phyloP scores from a whole-genome alignment of 805 yeast species.

The Kodamaea fukazawae region DNA sequence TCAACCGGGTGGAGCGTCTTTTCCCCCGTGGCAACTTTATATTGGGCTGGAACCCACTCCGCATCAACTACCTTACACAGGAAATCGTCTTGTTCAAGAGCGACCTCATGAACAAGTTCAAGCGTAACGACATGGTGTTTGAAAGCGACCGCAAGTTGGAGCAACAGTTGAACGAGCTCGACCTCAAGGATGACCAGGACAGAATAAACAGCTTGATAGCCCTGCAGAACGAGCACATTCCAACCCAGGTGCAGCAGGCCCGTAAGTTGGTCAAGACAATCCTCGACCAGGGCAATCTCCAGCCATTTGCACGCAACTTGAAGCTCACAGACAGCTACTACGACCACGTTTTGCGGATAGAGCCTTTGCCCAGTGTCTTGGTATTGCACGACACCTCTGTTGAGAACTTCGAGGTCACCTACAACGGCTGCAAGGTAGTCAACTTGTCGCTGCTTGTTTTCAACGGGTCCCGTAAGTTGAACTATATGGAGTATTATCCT shows the following conservation, averaged over 20 bases:
- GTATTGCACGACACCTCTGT: slow-evolving; percentile 70
- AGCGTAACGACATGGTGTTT: slow-evolving; percentile 64
- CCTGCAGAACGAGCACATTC: slow-evolving; percentile 20
- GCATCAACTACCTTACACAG: slow-evolving; percentile 77
- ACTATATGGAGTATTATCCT: slow-evolving; percentile 74
- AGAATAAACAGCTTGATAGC: slow-evolving; percentile 20
- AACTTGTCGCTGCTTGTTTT: slow-evolving; percentile 48
- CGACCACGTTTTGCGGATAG: slow-evolving; percentile 65
- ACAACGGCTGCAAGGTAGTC: slow-evolving; percentile 76
- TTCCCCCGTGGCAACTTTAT: slow-evolving; percentile 37
- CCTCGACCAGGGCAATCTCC: slow-evolving; percentile 81
- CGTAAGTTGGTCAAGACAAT: slow-evolving; percentile 75
- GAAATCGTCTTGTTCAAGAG: slow-evolving; percentile 77
- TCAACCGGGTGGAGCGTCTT: slow-evolving; percentile 60
- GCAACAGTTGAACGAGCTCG: slow-evolving; percentile 19
- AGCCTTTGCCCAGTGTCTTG: slow-evolving; percentile 70
- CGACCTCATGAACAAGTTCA: slow-evolving; percentile 65
- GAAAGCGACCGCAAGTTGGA: slow-evolving; percentile 36
- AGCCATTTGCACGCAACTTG: slow-evolving; percentile 66
- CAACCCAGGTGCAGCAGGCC: slow-evolving; percentile 55
- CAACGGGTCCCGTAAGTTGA: slow-evolving; percentile 39
- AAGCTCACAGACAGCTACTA: slow-evolving; percentile 68
- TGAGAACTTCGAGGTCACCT: slow-evolving; percentile 69
- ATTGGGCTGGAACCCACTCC: slow-evolving; percentile 68
- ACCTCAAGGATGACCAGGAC: slow-evolving; percentile 15